phyloP scores from a whole-genome alignment of 345 rosid species.

The Lumnitzera littorea region DNA sequence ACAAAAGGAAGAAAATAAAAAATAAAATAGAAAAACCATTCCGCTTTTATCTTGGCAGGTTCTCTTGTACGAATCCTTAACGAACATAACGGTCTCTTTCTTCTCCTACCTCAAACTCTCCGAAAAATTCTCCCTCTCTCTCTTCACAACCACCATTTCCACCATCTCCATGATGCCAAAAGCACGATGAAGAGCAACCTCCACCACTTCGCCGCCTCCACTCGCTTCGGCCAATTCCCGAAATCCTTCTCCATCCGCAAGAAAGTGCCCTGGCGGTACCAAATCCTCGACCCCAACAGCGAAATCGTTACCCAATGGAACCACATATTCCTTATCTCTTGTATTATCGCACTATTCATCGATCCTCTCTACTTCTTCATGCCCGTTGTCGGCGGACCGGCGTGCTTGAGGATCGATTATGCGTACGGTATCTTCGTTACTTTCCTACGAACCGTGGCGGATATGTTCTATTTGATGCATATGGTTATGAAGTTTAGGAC shows the following conservation, averaged over 20 bases:
- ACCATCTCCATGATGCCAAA: background rate
- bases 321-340: slow-evolving; percentile 58
- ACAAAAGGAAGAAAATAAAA: too few relatives aligned
- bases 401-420: slow-evolving; percentile 46
- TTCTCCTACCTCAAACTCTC: background rate
- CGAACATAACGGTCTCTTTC: slow-evolving; percentile 5
- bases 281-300: slow-evolving; percentile 61
- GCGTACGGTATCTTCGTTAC: slow-evolving; percentile 49
- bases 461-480: slow-evolving; percentile 56
- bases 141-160: background rate
- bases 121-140: background rate
- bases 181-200: slow-evolving; percentile 31
- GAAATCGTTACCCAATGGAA: slow-evolving; percentile 54
- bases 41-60: too few relatives aligned
- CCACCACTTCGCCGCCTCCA: slow-evolving; percentile 28
- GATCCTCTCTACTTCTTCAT: slow-evolving; percentile 87
- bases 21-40: too few relatives aligned
- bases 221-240: slow-evolving; percentile 32
- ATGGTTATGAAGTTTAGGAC: slow-evolving; percentile 60
- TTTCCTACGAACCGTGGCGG: slow-evolving; percentile 55
- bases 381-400: slow-evolving; percentile 40
- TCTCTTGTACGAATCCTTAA: background rate
- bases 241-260: slow-evolving; percentile 38
- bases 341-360: slow-evolving; percentile 63
- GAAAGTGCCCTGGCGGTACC: slow-evolving; percentile 43